Evolutionary conservation across 2,329 filamentous ascomycete genomes (phyloP).

Genomic region (Ophiocordyceps sinensis): DNA sequence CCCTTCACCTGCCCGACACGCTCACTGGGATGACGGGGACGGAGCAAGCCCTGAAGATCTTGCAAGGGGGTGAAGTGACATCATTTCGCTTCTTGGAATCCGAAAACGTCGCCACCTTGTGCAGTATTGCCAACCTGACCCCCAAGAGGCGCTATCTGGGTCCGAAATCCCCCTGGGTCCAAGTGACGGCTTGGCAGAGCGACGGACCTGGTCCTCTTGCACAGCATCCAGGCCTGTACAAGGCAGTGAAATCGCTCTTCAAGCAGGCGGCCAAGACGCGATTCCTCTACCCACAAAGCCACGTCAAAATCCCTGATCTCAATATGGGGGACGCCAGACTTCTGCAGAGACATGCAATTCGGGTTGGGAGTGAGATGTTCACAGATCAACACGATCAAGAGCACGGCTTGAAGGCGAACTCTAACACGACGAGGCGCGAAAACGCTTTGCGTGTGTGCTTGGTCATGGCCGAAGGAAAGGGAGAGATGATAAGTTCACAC

Average conservation of each 20-base stretch:
- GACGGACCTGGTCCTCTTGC: neutral
- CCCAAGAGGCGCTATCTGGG: neutral
- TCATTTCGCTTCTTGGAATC: conserved; percentile 15
- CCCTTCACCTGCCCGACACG: conserved; percentile 30
- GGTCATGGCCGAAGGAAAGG: no score
- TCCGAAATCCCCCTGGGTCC: no score
- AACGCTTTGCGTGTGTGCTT: no score
- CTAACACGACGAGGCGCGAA: no score
- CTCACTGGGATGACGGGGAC: conserved; percentile 36
- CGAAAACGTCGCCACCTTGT: neutral
- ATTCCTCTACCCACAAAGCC: neutral
- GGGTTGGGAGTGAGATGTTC: no score
- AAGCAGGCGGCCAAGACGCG: neutral
- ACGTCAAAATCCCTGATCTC: neutral
- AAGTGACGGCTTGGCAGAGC: no score
- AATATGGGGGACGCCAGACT: neutral
- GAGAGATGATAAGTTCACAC: no score
- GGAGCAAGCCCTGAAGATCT: conserved; percentile 32
- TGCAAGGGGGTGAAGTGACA: conserved; percentile 28
- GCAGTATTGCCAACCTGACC: neutral
- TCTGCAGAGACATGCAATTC: neutral
- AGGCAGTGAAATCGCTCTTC: neutral
- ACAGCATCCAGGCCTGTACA: neutral
- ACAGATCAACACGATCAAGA: neutral
- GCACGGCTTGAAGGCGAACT: neutral